Evolutionary conservation across 2,329 filamentous ascomycete species (phyloP).

Genomic region (Alternaria ventricosa): DNA sequence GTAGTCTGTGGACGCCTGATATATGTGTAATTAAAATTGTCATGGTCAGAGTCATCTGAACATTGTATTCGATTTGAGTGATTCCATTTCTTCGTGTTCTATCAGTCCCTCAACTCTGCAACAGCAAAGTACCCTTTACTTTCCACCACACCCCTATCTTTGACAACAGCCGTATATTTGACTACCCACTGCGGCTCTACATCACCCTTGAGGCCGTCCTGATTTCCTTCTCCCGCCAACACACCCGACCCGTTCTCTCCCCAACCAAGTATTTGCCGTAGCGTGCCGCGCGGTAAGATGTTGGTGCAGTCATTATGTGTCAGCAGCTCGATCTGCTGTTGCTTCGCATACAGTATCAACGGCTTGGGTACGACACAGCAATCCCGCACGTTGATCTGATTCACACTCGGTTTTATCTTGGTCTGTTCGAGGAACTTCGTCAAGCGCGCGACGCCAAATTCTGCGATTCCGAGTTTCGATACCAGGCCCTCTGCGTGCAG

Average conservation of each 20-base stretch:
- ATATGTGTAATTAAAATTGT: neutral
- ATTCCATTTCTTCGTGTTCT: neutral
- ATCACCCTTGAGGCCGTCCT: constrained; percentile 72
- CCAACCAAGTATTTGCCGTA: constrained; percentile 81
- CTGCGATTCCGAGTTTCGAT: constrained; percentile 79
- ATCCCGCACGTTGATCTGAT: constrained; percentile 96
- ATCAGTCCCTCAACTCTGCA: constrained; percentile 65
- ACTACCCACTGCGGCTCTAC: constrained; percentile 92
- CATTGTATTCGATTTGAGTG: neutral
- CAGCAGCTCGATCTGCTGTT: constrained; percentile 81
- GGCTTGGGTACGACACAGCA: constrained; percentile 95
- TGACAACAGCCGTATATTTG: constrained; percentile 95
- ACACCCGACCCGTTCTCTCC: constrained; percentile 76
- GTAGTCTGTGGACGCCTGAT: neutral
- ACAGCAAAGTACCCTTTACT: constrained; percentile 97
- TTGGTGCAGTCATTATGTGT: constrained; percentile 96
- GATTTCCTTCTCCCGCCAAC: constrained; percentile 65
- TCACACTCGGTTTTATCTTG: constrained; percentile 76
- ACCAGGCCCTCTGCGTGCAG: constrained; percentile 76
- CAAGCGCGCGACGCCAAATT: constrained; percentile 87
- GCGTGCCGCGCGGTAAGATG: constrained; percentile 83
- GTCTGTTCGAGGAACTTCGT: constrained; percentile 76
- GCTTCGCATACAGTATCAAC: constrained; percentile 82
- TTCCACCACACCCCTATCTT: constrained; percentile 93
- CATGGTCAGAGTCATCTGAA: neutral